phyloP scores from a whole-genome alignment of 2,329 filamentous ascomycete genomes.

The Ilyonectria mors-panacis region DNA sequence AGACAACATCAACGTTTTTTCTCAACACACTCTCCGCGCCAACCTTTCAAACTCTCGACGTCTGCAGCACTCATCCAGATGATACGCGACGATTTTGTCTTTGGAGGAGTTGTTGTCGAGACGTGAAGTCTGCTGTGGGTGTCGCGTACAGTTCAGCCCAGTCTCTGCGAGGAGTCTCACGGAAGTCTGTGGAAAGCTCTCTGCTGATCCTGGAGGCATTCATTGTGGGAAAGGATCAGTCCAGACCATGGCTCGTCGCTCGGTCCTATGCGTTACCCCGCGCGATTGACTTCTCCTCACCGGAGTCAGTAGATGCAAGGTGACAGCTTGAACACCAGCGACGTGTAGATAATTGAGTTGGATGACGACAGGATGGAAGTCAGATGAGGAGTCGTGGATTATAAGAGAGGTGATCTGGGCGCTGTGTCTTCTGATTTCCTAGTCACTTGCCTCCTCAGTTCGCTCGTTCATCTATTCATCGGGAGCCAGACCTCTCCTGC shows the following conservation, averaged over 20 bases:
- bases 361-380: slow-evolving; percentile 3
- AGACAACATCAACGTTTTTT: slow-evolving; percentile 41
- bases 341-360: neutral
- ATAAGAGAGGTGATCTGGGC: slow-evolving; percentile 21
- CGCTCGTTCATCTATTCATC: slow-evolving; percentile 19
- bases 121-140: neutral
- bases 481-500: slow-evolving; percentile 22
- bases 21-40: slow-evolving; percentile 29
- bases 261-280: slow-evolving; percentile 5
- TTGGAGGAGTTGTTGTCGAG: neutral
- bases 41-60: neutral
- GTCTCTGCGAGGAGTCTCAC: slow-evolving; percentile 12
- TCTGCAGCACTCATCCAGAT: neutral
- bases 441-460: slow-evolving; percentile 5
- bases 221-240: slow-evolving; percentile 14
- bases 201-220: slow-evolving; percentile 4
- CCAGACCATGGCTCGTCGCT: slow-evolving; percentile 6
- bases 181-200: slow-evolving; percentile 28
- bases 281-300: slow-evolving; percentile 24
- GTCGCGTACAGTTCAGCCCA: slow-evolving; percentile 18
- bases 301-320: slow-evolving; percentile 24
- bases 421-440: neutral
- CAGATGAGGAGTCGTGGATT: neutral
- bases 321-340: slow-evolving; percentile 8
- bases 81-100: neutral